Percentiles rank a stretch among this genome's conserved stretches.
Evolutionary conservation across 2,329 filamentous ascomycete genomes (phyloP).

Genomic region (Phialemonium atrogriseum): DNA sequence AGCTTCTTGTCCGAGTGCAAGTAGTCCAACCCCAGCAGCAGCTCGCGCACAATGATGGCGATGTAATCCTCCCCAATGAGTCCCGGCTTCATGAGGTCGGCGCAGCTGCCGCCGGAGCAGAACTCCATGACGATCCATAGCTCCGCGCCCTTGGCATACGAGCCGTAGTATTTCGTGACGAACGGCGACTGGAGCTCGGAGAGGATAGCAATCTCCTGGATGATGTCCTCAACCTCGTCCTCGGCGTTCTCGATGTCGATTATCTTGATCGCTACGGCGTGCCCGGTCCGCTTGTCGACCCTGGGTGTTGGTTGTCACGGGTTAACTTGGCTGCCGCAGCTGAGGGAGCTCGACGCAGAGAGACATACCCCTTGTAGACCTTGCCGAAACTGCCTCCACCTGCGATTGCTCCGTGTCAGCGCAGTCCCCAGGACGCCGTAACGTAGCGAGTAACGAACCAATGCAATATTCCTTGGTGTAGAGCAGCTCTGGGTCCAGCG

Average conservation of each 20-base stretch:
- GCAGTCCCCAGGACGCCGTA: not conserved
- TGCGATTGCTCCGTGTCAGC: conserved; percentile 24
- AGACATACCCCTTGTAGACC: conserved; percentile 85
- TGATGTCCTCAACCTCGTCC: conserved; percentile 98
- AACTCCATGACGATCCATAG: conserved; percentile 99
- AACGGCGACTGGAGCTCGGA: conserved; percentile 94
- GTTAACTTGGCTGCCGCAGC: too few species aligned
- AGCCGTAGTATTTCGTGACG: conserved; percentile 96
- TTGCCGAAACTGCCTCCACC: conserved; percentile 97
- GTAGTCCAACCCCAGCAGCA: conserved; percentile 86
- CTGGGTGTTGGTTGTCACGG: conserved; percentile 31
- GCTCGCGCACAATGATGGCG: conserved; percentile 84
- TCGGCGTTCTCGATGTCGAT: conserved; percentile 99
- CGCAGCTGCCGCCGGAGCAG: conserved; percentile 92
- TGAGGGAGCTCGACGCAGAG: not conserved
- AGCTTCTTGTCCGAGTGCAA: conserved; percentile 93
- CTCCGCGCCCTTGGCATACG: conserved; percentile 90
- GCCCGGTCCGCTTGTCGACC: conserved; percentile 86
- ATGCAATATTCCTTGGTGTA: conserved; percentile 93
- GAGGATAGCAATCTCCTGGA: conserved; percentile 95
- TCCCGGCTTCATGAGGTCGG: conserved; percentile 91
- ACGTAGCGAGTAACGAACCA: conserved; percentile 40
- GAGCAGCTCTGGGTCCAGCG: conserved; percentile 76
- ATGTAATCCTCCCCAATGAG: conserved; percentile 92
- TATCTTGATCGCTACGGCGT: conserved; percentile 94